Percentiles rank a stretch among this genome's conserved stretches.
Conservation (phyloP, 352 stramenopile genomes). For the Pythium sukuiense region DNA sequence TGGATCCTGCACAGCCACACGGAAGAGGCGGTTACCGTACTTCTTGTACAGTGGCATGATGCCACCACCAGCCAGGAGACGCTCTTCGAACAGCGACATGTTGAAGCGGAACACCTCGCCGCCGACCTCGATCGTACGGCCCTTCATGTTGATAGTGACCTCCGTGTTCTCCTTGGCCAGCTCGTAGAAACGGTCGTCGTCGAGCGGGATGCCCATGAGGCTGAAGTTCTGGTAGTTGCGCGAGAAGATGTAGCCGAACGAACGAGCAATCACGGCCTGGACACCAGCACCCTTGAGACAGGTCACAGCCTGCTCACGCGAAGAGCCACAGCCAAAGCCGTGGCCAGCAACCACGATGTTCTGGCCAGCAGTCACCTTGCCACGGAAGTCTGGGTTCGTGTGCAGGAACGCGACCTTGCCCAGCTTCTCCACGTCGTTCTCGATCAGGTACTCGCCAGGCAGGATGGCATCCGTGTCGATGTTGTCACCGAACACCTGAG, state of each 20-base stretch:
- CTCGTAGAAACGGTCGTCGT: conserved; percentile 82
- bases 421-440: conserved; percentile 85
- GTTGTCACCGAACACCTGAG: conserved; percentile 88
- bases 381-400: conserved; percentile 85
- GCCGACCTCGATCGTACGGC: conserved; percentile 76
- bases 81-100: conserved; percentile 87
- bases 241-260: conserved; percentile 88
- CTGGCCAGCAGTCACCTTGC: conserved; percentile 74
- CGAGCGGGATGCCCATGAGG: conserved; percentile 76
- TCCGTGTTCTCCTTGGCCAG: conserved; percentile 69
- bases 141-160: conserved; percentile 83
- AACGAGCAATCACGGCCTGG: conserved; percentile 79
- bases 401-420: conserved; percentile 84
- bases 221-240: conserved; percentile 89
- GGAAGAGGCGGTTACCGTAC: conserved; percentile 84
- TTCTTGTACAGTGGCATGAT: conserved; percentile 89
- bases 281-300: conserved; percentile 79
- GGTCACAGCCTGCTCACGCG: conserved; percentile 82
- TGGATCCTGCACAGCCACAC: conserved; percentile 76
- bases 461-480: conserved; percentile 90
- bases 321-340: conserved; percentile 84
- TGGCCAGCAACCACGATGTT: conserved; percentile 76
- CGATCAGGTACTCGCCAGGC: conserved; percentile 74
- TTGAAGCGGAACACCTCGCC: conserved; percentile 82
- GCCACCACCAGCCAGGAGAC: conserved; percentile 71